phyloP scores from a whole-genome alignment of 139 green algal species.

The Chlorella sp. region DNA sequence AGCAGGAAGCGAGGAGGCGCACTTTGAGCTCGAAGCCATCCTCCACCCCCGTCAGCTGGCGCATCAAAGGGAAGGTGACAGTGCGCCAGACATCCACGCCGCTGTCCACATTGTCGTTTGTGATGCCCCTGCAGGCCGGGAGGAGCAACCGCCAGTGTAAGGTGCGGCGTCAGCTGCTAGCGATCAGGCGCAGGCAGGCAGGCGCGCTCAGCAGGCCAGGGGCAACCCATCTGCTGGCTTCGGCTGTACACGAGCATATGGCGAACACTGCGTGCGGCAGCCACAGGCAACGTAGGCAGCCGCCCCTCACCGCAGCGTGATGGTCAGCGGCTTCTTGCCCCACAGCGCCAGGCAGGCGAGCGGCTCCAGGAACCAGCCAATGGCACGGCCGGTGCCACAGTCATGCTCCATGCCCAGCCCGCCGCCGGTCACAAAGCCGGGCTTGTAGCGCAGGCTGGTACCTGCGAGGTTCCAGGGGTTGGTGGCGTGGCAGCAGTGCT shows the following conservation, averaged over 20 bases:
- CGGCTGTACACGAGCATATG: too few species aligned
- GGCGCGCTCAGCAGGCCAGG: too few species aligned
- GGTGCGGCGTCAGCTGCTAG: too few species aligned
- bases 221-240: too few species aligned
- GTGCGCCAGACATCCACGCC: constrained; percentile 90
- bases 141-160: too few species aligned
- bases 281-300: too few species aligned
- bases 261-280: too few species aligned
- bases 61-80: constrained; percentile 93
- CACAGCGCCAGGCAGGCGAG: constrained; percentile 90
- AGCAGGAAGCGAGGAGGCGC: not conserved
- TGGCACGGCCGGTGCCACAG: constrained; percentile 80
- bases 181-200: too few species aligned
- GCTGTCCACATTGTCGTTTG: constrained; percentile 89
- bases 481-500: not conserved
- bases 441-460: constrained; percentile 90
- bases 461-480: constrained; percentile 57
- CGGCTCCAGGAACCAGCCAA: constrained; percentile 96
- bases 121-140: constrained; percentile 62
- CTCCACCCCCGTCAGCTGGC: constrained; percentile 62
- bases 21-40: constrained; percentile 80
- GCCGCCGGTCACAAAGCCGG: constrained; percentile 86
- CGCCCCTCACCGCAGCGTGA: constrained; percentile 65
- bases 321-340: constrained; percentile 89
- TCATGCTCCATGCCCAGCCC: constrained; percentile 86